These are phyloP conservation scores for Vaccinium vitisidaea DNA, from an alignment of 148 eudicot species.

Conservation along the genomic window DNA sequence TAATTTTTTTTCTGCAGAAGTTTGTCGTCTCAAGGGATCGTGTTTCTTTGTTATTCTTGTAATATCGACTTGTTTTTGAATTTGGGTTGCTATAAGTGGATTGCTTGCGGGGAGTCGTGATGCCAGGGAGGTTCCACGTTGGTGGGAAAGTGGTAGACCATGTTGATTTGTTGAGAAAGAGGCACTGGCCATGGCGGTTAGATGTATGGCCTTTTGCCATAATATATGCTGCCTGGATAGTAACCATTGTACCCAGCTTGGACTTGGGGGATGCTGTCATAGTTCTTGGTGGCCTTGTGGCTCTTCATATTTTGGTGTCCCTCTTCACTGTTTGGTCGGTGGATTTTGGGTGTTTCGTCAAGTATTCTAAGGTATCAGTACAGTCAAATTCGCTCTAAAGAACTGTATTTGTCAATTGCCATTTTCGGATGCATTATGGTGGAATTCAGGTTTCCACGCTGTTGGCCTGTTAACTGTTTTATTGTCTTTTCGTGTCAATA, in stretches of 20 bases:
- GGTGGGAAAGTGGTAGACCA: slow-evolving; percentile 89
- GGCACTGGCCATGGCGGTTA: slow-evolving; percentile 67
- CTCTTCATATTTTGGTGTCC: slow-evolving; percentile 59
- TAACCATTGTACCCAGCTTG: slow-evolving; percentile 57
- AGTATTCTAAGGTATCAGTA: slow-evolving; percentile 61
- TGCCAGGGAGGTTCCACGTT: slow-evolving; percentile 69
- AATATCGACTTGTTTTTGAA: background rate
- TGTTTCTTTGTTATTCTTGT: background rate
- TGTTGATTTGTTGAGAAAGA: slow-evolving; percentile 71
- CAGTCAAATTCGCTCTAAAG: background rate
- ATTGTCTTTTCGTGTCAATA: background rate
- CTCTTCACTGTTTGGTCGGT: slow-evolving; percentile 94
- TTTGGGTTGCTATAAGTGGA: background rate
- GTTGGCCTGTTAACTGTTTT: background rate
- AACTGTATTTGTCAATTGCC: background rate
- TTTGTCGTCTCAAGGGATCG: background rate
- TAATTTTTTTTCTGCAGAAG: background rate
- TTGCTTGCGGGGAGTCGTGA: slow-evolving; percentile 24
- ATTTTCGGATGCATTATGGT: background rate
- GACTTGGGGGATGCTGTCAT: slow-evolving; percentile 63
- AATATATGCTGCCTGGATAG: slow-evolving; percentile 60
- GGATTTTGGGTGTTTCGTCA: slow-evolving; percentile 78
- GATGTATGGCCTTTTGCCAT: slow-evolving; percentile 79
- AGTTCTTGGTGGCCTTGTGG: slow-evolving; percentile 57
- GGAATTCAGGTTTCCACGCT: background rate